Evolutionary conservation across 1,284 basidiomycete species (phyloP).

Genomic region (Sanghuangporus sanghuang): DNA sequence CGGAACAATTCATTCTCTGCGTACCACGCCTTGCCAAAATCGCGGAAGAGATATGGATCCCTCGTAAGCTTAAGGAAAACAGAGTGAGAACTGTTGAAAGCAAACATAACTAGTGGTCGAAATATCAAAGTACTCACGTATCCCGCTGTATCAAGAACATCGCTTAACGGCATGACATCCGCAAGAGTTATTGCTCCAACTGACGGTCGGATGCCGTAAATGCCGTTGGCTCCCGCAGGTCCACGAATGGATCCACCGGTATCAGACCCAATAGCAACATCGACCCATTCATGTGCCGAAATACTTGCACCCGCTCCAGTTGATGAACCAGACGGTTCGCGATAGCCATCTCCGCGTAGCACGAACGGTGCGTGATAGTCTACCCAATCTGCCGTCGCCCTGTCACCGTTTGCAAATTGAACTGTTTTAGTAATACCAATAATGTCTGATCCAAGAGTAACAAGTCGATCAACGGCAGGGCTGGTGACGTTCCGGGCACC

Average conservation of each 20-base stretch:
- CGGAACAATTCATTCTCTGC: slow-evolving; percentile 21
- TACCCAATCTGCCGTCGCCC: slow-evolving; percentile 46
- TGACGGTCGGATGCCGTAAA: slow-evolving; percentile 34
- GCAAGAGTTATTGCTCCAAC: slow-evolving; percentile 33
- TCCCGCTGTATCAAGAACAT: slow-evolving; percentile 28
- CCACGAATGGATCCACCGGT: slow-evolving; percentile 38
- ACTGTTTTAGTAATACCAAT: slow-evolving; percentile 50
- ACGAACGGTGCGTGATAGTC: slow-evolving; percentile 50
- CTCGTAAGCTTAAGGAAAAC: background rate
- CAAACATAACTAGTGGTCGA: slow-evolving; percentile 2
- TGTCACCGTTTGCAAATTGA: slow-evolving; percentile 52
- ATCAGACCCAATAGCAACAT: slow-evolving; percentile 36
- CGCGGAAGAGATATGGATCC: slow-evolving; percentile 18
- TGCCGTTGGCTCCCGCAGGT: slow-evolving; percentile 36
- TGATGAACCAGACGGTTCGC: slow-evolving; percentile 37
- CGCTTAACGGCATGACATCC: slow-evolving; percentile 35
- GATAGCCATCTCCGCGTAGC: slow-evolving; percentile 48
- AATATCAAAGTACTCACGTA: slow-evolving; percentile 20
- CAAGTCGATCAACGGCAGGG: slow-evolving; percentile 39
- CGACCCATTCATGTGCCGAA: slow-evolving; percentile 35
- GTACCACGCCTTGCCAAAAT: slow-evolving; percentile 25
- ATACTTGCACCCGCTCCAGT: slow-evolving; percentile 36
- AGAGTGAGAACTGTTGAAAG: background rate
- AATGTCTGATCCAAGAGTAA: slow-evolving; percentile 43
- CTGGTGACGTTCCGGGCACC: slow-evolving; percentile 28